Conservation (phyloP, 1,284 basidiomycete species). For the Ceratobasidium theobromae region DNA sequence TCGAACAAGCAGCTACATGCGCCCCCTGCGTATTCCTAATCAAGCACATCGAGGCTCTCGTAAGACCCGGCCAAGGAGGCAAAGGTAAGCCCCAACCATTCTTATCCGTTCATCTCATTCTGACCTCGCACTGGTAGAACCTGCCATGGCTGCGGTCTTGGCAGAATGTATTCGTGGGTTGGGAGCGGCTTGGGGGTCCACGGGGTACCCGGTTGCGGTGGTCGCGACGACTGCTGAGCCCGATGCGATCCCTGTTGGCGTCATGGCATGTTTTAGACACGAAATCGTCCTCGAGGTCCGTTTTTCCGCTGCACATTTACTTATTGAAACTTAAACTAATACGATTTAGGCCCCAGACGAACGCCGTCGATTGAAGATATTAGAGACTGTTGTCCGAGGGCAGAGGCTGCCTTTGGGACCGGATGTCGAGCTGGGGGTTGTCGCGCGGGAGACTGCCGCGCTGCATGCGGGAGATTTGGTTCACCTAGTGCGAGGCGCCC, state of each 20-base stretch:
- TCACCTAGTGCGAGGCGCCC: slow-evolving; percentile 68
- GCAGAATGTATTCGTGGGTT: slow-evolving; percentile 66
- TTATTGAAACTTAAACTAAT: too few species aligned
- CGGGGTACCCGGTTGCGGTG: slow-evolving; percentile 69
- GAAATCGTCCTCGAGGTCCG: slow-evolving; percentile 74
- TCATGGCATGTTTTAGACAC: slow-evolving; percentile 85
- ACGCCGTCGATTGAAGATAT: slow-evolving; percentile 65
- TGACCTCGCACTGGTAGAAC: slow-evolving; percentile 50
- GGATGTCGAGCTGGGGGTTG: slow-evolving; percentile 71
- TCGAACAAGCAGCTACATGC: slow-evolving; percentile 79
- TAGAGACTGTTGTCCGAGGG: slow-evolving; percentile 54
- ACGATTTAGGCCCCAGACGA: slow-evolving; percentile 80
- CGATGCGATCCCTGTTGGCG: slow-evolving; percentile 63
- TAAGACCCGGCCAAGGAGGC: slow-evolving; percentile 41
- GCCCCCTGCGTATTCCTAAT: slow-evolving; percentile 86
- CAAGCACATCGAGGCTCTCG: slow-evolving; percentile 83
- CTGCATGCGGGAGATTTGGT: slow-evolving; percentile 83
- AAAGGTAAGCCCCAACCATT: slow-evolving; percentile 37
- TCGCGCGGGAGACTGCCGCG: slow-evolving; percentile 92
- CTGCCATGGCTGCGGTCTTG: slow-evolving; percentile 60
- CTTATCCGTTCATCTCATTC: slow-evolving; percentile 34
- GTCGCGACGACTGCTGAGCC: slow-evolving; percentile 75
- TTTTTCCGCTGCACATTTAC: not conserved
- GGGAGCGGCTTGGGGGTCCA: slow-evolving; percentile 56
- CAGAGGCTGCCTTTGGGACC: slow-evolving; percentile 54